Evolutionary conservation across 1,284 basidiomycete genomes (phyloP).

Genomic region (Cerioporus squamosus): DNA sequence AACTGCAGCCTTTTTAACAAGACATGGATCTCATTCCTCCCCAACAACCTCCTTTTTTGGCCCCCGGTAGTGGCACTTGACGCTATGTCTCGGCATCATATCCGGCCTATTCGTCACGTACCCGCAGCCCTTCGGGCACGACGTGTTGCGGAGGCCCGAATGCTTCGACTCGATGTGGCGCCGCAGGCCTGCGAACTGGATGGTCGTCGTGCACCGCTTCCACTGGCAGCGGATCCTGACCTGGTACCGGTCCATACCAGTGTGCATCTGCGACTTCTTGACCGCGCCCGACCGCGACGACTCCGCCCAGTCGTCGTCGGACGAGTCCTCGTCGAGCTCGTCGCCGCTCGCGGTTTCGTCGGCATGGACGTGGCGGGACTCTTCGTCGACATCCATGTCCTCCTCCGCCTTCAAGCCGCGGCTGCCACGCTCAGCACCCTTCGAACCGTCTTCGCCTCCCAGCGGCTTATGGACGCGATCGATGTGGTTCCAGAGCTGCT

Average conservation of each 20-base stretch:
- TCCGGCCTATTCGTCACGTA: conserved; percentile 4
- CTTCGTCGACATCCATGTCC: background rate
- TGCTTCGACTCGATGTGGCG: conserved; percentile 16
- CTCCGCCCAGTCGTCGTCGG: background rate
- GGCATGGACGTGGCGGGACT: too few species aligned
- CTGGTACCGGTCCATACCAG: background rate
- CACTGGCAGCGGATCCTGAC: conserved; percentile 6
- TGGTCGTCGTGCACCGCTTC: conserved; percentile 3
- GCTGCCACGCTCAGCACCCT: background rate
- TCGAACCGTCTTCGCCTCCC: background rate
- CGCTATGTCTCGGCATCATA: conserved; percentile 7
- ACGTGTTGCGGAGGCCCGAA: background rate
- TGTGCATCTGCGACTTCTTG: background rate
- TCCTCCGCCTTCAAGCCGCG: background rate
- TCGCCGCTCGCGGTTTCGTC: background rate
- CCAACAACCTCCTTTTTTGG: background rate
- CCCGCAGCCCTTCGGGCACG: conserved; percentile 10
- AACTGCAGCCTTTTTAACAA: too few species aligned
- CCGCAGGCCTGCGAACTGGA: conserved; percentile 5
- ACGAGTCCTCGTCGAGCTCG: background rate
- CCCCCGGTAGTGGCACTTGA: background rate
- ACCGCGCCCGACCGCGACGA: background rate
- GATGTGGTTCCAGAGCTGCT: conserved; percentile 9
- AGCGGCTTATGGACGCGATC: background rate
- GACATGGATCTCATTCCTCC: background rate